phyloP scores from a whole-genome alignment of 1,284 basidiomycete genomes.

The Cutaneotrichosporon sp. region DNA sequence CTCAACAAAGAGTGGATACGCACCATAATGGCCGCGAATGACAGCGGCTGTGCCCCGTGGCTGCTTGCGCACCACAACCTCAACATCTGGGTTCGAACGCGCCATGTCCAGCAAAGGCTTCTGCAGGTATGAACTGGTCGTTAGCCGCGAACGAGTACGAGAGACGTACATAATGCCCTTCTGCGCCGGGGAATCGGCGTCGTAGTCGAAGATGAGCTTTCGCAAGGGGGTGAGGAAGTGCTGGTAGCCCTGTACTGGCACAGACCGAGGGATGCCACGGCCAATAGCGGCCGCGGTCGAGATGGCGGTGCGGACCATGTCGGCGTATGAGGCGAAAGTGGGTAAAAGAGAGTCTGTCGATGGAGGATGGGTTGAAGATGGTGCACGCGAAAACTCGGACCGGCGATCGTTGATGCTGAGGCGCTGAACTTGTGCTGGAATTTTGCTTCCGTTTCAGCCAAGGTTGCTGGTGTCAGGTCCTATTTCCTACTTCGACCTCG shows the following conservation, averaged over 20 bases:
- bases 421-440: not conserved
- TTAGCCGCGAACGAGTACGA: not conserved
- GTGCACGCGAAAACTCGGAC: not conserved
- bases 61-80: conserved; percentile 46
- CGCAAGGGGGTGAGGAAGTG: conserved; percentile 44
- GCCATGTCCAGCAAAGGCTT: conserved; percentile 30
- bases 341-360: not conserved
- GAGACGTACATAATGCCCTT: conserved; percentile 36
- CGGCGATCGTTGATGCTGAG: not conserved
- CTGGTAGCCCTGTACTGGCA: conserved; percentile 40
- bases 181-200: conserved; percentile 37
- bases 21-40: conserved; percentile 49
- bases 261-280: conserved; percentile 19
- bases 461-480: no score
- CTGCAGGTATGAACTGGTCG: conserved; percentile 16
- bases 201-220: conserved; percentile 44
- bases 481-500: no score
- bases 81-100: conserved; percentile 46
- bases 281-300: not conserved
- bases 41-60: conserved; percentile 46
- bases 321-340: not conserved
- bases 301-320: not conserved
- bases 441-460: conserved; percentile 7
- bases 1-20: no score
- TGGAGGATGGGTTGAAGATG: not conserved